A percentile compares a stretch with the other conserved stretches of the same genome.
These are phyloP conservation scores for Wickerhamiella azyma DNA, from an alignment of 805 yeast genomes.

Conservation along the genomic window DNA sequence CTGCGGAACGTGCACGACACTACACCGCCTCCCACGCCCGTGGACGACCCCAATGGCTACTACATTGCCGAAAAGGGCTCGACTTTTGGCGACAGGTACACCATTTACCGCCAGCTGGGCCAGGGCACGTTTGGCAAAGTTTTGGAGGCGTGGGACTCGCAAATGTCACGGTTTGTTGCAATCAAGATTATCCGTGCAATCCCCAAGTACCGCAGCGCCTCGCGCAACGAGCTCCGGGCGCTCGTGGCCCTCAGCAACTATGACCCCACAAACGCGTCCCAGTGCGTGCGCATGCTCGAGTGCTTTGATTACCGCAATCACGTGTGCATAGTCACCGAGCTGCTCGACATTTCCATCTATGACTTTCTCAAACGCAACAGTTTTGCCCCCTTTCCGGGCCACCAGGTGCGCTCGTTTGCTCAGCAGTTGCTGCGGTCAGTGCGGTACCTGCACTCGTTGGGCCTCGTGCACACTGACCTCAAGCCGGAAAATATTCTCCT, in stretches of 20 bases:
- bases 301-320: conserved; percentile 89
- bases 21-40: conserved; percentile 10
- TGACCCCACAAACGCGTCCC: conserved; percentile 53
- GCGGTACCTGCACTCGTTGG: conserved; percentile 78
- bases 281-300: conserved; percentile 75
- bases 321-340: conserved; percentile 84
- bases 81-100: conserved; percentile 48
- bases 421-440: conserved; percentile 76
- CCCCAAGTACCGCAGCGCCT: conserved; percentile 90
- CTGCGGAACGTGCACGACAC: conserved; percentile 17
- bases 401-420: conserved; percentile 80
- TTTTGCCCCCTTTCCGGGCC: conserved; percentile 84
- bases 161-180: conserved; percentile 54
- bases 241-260: conserved; percentile 56
- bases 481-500: conserved; percentile 90
- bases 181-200: conserved; percentile 85
- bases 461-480: conserved; percentile 85
- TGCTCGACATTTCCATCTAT: conserved; percentile 70
- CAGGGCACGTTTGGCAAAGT: conserved; percentile 93
- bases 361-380: conserved; percentile 79
- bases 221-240: conserved; percentile 80
- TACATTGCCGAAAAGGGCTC: conserved; percentile 25
- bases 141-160: conserved; percentile 62
- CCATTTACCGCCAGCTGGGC: conserved; percentile 56
- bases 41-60: conserved; percentile 24